These are phyloP conservation scores for Mallotus japonicus DNA, from an alignment of 441 rosid genomes.

Conservation along the genomic window DNA sequence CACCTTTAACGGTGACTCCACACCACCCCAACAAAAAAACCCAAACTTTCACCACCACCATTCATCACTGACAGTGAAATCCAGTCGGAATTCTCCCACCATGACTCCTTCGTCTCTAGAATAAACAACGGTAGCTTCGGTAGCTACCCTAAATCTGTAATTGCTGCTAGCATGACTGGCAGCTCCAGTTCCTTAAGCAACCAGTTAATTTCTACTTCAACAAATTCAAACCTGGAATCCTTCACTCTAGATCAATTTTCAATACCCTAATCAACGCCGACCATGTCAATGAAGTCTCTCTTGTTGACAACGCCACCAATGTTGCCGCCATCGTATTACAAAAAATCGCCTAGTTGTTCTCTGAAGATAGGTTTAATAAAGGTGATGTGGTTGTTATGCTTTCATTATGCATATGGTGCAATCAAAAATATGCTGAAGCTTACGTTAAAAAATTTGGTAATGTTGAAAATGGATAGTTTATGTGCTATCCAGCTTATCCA, in stretches of 20 bases:
- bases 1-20: conserved; percentile 13
- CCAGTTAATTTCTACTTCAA: conserved; percentile 75
- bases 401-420: conserved; percentile 83
- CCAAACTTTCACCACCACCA: conserved; percentile 27
- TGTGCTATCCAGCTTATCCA: too few relatives aligned
- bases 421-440: conserved; percentile 82
- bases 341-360: conserved; percentile 63
- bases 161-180: conserved; percentile 60
- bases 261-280: conserved; percentile 66
- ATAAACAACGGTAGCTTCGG: conserved; percentile 96
- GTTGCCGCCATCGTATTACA: conserved; percentile 80
- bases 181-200: conserved; percentile 59
- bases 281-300: conserved; percentile 63
- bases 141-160: conserved; percentile 64
- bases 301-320: conserved; percentile 91
- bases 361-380: conserved; percentile 51
- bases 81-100: conserved; percentile 75
- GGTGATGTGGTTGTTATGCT: conserved; percentile 84
- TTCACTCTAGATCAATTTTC: conserved; percentile 48
- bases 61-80: conserved; percentile 45
- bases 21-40: conserved; percentile 37
- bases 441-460: conserved; percentile 80
- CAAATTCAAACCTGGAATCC: conserved; percentile 49
- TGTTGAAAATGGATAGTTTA: too few relatives aligned
- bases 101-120: conserved; percentile 54